Conservation (phyloP, 306 rosid species). For the Inga leiocalycina region DNA sequence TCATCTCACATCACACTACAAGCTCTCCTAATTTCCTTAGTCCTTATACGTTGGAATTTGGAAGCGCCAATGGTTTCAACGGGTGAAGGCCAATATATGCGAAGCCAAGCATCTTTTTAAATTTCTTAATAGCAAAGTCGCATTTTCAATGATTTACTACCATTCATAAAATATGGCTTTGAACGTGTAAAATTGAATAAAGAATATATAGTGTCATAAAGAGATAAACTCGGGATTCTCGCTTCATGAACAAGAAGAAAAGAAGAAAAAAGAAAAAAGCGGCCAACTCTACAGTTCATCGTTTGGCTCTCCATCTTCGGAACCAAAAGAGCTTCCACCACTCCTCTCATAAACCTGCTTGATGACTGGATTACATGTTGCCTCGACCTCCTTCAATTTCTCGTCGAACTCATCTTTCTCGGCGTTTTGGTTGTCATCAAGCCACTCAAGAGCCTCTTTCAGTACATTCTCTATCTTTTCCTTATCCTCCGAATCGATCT, state of each 20-base stretch:
- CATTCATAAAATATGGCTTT: not conserved
- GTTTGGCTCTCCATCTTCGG: constrained; percentile 38
- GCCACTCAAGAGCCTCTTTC: constrained; percentile 55
- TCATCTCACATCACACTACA: not conserved
- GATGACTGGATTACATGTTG: constrained; percentile 45
- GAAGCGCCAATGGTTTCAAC: not conserved
- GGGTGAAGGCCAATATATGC: not conserved
- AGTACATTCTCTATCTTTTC: constrained; percentile 46
- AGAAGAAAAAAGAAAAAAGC: not conserved
- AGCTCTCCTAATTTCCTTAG: not conserved
- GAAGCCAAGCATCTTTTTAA: not conserved
- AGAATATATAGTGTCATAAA: not conserved
- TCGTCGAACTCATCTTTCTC: constrained; percentile 54
- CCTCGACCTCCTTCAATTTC: constrained; percentile 56
- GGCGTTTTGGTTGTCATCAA: constrained; percentile 50
- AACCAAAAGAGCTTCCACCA: constrained; percentile 39
- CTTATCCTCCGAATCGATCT: constrained; percentile 54
- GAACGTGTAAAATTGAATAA: not conserved
- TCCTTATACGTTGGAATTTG: not conserved
- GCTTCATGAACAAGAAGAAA: no score
- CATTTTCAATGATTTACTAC: not conserved
- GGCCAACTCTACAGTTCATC: constrained; percentile 39
- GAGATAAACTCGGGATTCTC: not conserved
- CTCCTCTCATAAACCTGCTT: constrained; percentile 45
- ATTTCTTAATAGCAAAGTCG: not conserved